Conservation (phyloP, 805 yeast genomes). For the Kazachstania psychrophila region DNA sequence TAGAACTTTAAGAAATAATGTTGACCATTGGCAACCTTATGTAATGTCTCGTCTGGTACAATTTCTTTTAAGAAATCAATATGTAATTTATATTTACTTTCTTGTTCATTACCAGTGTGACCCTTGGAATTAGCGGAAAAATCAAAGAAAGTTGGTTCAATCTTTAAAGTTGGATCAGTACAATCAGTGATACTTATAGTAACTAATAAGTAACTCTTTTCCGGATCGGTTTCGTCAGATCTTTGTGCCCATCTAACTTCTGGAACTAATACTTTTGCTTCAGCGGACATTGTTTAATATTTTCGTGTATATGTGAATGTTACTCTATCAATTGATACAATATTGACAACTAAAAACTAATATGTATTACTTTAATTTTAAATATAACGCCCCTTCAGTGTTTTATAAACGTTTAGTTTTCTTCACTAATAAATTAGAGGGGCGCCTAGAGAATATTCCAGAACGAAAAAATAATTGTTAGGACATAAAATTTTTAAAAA, state of each 20-base stretch:
- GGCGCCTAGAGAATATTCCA: conserved; percentile 2
- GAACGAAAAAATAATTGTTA: background rate
- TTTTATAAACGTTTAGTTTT: too few relatives aligned
- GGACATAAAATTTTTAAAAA: background rate
- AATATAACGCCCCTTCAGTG: too few relatives aligned
- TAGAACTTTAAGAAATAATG: conserved; percentile 51
- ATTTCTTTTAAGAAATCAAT: conserved; percentile 72
- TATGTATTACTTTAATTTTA: background rate
- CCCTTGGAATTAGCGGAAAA: conserved; percentile 37
- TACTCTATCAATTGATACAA: background rate
- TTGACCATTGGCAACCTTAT: conserved; percentile 43
- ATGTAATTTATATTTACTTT: conserved; percentile 46
- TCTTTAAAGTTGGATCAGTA: conserved; percentile 47
- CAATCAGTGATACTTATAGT: conserved; percentile 72
- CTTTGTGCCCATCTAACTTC: conserved; percentile 94
- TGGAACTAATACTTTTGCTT: conserved; percentile 28
- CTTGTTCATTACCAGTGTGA: conserved; percentile 35
- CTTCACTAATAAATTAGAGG: too few relatives aligned
- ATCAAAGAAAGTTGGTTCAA: conserved; percentile 47
- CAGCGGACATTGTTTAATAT: conserved; percentile 1
- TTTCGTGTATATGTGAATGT: background rate
- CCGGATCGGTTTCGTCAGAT: conserved; percentile 60
- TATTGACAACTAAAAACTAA: background rate
- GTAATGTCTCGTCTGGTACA: conserved; percentile 53
- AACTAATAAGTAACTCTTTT: conserved; percentile 65